Percentiles rank a stretch among this genome's conserved stretches.
Conservation (phyloP, 2,329 filamentous ascomycete genomes). For the Chrysoporthe deuterocubensis region DNA sequence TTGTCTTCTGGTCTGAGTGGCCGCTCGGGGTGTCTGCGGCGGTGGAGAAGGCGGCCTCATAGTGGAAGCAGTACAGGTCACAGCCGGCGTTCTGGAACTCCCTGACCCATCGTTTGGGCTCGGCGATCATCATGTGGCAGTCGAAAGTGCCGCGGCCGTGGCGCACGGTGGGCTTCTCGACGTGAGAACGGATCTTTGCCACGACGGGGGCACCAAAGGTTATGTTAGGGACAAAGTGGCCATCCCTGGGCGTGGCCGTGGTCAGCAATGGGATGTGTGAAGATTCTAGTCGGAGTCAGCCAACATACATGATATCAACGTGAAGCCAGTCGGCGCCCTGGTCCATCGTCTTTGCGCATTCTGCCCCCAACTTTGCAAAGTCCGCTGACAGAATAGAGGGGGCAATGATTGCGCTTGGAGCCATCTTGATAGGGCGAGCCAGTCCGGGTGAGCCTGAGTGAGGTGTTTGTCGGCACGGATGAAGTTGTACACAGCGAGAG, state of each 20-base stretch:
- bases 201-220: conserved; percentile 96
- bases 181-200: conserved; percentile 86
- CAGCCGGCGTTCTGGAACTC: conserved; percentile 93
- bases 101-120: conserved; percentile 98
- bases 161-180: conserved; percentile 71
- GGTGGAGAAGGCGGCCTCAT: conserved; percentile 90
- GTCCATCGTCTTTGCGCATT: conserved; percentile 83
- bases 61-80: conserved; percentile 99
- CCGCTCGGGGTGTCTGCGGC: conserved; percentile 80
- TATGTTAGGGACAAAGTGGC: conserved; percentile 98
- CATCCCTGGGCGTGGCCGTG: conserved; percentile 68
- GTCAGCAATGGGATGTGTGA: conserved; percentile 28
- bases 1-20: conserved; percentile 72
- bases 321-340: conserved; percentile 92
- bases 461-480: neutral
- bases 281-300: neutral
- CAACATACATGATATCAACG: conserved; percentile 78
- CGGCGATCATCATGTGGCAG: conserved; percentile 99
- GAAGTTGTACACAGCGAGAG: neutral
- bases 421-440: conserved; percentile 59
- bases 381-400: conserved; percentile 98
- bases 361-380: conserved; percentile 85
- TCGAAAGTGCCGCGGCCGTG: conserved; percentile 92
- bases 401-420: conserved; percentile 87
- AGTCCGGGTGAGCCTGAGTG: neutral